Conservation (phyloP, 1,284 basidiomycete genomes). For the Rhizoctonia solani region DNA sequence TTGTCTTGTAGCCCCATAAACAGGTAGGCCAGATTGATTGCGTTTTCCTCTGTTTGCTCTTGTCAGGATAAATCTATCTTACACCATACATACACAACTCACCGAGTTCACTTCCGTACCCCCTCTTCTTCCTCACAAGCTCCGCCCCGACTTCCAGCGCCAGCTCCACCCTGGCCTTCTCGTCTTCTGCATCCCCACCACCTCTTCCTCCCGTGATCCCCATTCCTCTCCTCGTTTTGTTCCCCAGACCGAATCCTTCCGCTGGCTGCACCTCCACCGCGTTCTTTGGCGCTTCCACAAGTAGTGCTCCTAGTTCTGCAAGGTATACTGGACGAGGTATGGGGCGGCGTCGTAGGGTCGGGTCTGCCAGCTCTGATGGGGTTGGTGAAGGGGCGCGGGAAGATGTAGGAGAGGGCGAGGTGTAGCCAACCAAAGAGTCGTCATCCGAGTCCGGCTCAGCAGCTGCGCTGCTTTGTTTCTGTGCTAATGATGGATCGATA, state of each 20-base stretch:
- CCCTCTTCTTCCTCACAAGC: constrained; percentile 77
- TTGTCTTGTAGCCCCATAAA: constrained; percentile 81
- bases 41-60: constrained; percentile 83
- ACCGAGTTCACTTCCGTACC: constrained; percentile 87
- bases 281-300: constrained; percentile 45
- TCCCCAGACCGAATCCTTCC: background rate
- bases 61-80: too few relatives aligned
- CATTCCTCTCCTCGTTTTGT: constrained; percentile 3
- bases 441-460: constrained; percentile 64
- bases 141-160: constrained; percentile 77
- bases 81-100: constrained; percentile 38
- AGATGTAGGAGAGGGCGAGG: constrained; percentile 56
- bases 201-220: constrained; percentile 54
- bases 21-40: constrained; percentile 76
- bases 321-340: constrained; percentile 79
- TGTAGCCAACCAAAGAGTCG: constrained; percentile 82
- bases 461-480: too few relatives aligned
- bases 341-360: constrained; percentile 72
- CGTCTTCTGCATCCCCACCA: constrained; percentile 62
- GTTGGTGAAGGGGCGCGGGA: constrained; percentile 81
- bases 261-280: constrained; percentile 32
- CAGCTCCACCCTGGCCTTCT: constrained; percentile 76
- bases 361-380: constrained; percentile 78
- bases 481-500: too few relatives aligned
- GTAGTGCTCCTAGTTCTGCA: constrained; percentile 72